Evolutionary conservation across 2,329 filamentous ascomycete genomes (phyloP), one percentile per base, ranked within the genome.

Genomic region (Penicillium capsulatum): DNA sequence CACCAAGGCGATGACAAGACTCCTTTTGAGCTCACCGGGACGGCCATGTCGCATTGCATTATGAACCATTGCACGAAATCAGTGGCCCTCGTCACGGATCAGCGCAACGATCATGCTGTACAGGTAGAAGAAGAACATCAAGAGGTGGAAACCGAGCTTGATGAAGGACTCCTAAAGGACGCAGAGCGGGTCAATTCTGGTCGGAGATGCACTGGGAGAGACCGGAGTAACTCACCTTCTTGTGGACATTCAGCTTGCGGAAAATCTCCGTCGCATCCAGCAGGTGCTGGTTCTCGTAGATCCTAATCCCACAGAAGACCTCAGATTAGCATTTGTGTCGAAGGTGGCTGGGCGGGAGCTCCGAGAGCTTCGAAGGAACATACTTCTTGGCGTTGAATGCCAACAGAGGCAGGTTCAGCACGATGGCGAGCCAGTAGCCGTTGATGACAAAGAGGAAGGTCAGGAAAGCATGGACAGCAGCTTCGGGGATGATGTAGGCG

Each of bases 81-180:
- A 94, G 70, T 89, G 80, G 45, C 85, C 80, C 73, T 98, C 92
- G 69, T 97, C 92, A 63, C 85, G 83, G 75, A 98, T 98, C 49
- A 98, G 79, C 53, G 92, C 91, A 51, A 96, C 91, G 57, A 92
- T 92, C 86, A 92, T 94, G 83, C 86, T 94, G 80, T 95, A 95
- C 41, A 98, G 84, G 74, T 98, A 98, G 80, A 97, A 98, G 82
- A 98, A 98, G 80, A 98, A 98, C 89, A 98, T 96, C 72, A 98
- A 69, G 45, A 98, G 76, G 70, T 98, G 92, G 78, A 98, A 98
- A 40, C 91, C 92, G 30, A 98, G 86, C 75, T 98, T 98, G 74
- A 92, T 83, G 69, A 98, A 98, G 0, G 92, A 97, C 80, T 98
- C 92, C 90, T 95, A 53, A 26, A 33, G 16, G n/a, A 14, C 32